phyloP scores from a whole-genome alignment of 2,329 filamentous ascomycete genomes.

The Colletotrichum acutatum region DNA sequence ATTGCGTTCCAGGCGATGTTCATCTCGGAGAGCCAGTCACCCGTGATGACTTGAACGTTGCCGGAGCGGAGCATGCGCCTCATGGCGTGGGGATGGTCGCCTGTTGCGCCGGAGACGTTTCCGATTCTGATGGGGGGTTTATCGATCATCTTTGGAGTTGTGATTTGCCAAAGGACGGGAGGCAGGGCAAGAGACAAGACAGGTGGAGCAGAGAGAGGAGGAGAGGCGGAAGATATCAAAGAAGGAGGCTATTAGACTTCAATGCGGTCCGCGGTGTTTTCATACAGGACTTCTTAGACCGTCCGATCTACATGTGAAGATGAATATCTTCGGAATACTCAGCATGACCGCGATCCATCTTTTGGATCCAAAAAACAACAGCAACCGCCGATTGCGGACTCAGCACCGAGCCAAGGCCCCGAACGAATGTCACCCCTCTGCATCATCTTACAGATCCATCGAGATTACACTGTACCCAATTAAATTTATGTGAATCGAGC shows the following conservation, averaged over 20 bases:
- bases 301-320: background rate
- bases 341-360: background rate
- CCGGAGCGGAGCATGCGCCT: conserved; percentile 44
- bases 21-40: conserved; percentile 56
- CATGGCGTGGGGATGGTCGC: conserved; percentile 48
- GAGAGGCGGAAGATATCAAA: background rate
- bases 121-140: conserved; percentile 38
- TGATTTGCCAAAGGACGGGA: background rate
- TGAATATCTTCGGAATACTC: background rate
- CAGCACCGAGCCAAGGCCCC: background rate
- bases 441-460: background rate
- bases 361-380: background rate
- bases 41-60: conserved; percentile 49
- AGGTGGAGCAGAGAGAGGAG: background rate
- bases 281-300: background rate
- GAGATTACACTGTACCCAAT: background rate
- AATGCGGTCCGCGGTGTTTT: background rate
- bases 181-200: background rate
- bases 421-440: background rate
- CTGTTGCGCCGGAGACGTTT: conserved; percentile 44
- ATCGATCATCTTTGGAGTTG: conserved; percentile 39
- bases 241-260: background rate
- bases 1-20: conserved; percentile 61
- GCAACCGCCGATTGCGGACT: background rate
- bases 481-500: background rate